phyloP scores from a whole-genome alignment of 192 early-diverging fungal species.

The Coemansia sp. region DNA sequence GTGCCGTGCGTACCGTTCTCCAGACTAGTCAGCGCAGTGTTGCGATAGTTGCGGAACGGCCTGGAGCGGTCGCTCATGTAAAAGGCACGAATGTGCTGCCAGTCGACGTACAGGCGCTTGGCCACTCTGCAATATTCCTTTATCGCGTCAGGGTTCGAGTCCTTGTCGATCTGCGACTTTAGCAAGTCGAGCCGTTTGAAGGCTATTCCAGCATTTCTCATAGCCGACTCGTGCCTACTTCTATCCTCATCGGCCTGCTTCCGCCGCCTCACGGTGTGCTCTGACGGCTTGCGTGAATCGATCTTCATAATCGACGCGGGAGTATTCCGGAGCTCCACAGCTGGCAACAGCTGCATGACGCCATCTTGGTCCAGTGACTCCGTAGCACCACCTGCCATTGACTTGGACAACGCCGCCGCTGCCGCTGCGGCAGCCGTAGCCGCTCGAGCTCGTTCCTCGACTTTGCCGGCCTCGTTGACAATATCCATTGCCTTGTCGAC shows the following conservation, averaged over 20 bases:
- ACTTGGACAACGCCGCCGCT: neutral
- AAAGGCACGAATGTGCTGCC: constrained; percentile 42
- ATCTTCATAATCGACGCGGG: constrained; percentile 14
- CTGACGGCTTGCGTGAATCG: constrained; percentile 28
- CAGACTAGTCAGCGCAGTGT: constrained; percentile 14
- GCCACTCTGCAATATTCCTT: constrained; percentile 43
- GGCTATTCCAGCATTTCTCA: constrained; percentile 41
- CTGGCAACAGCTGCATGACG: neutral
- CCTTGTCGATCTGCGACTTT: constrained; percentile 14
- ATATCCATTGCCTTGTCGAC: constrained; percentile 37
- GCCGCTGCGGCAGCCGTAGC: constrained; percentile 2
- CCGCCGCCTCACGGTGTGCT: constrained; percentile 17
- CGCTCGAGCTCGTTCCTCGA: neutral
- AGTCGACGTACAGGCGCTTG: constrained; percentile 38
- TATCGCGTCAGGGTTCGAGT: neutral
- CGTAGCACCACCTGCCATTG: neutral
- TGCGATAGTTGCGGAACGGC: constrained; percentile 51
- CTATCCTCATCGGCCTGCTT: constrained; percentile 35
- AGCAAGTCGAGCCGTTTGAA: constrained; percentile 47
- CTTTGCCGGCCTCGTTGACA: constrained; percentile 44
- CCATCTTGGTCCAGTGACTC: neutral
- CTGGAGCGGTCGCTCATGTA: constrained; percentile 20
- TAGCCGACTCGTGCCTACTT: constrained; percentile 29
- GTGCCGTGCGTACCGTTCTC: constrained; percentile 23
- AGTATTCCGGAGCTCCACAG: neutral